phyloP scores from a whole-genome alignment of 2,329 filamentous ascomycete species.

The Ophiocordyceps camponoti-rufipedis region DNA sequence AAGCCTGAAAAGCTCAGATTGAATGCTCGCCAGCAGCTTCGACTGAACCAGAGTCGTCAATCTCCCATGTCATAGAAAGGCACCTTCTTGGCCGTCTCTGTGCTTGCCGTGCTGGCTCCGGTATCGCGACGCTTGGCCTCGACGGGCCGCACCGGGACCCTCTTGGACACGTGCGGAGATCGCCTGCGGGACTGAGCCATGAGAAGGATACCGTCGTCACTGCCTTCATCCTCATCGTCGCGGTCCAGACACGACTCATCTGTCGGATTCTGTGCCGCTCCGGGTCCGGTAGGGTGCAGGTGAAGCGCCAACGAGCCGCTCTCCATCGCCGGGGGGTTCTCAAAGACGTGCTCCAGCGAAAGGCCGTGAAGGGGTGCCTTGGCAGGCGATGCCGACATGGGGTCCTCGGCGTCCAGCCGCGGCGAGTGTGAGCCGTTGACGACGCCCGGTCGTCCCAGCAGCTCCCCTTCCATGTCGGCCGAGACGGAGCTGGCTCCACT shows the following conservation, averaged over 20 bases:
- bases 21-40: neutral
- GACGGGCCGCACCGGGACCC: constrained; percentile 10
- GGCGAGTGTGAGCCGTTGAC: constrained; percentile 19
- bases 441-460: constrained; percentile 30
- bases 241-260: constrained; percentile 12
- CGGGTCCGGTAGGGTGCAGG: constrained; percentile 5
- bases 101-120: constrained; percentile 41
- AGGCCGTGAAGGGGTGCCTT: constrained; percentile 29
- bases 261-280: neutral
- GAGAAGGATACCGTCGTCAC: constrained; percentile 34
- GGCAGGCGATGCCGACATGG: constrained; percentile 32
- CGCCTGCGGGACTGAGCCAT: constrained; percentile 35
- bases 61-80: constrained; percentile 13
- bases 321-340: constrained; percentile 13
- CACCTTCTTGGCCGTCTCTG: constrained; percentile 45
- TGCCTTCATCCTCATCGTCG: constrained; percentile 30
- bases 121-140: constrained; percentile 34
- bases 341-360: constrained; percentile 23
- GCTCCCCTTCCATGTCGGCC: constrained; percentile 42
- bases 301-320: constrained; percentile 14
- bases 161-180: constrained; percentile 7
- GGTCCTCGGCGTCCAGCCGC: constrained; percentile 32
- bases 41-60: neutral
- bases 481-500: constrained; percentile 48
- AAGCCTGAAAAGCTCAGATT: neutral